A percentile compares a stretch with the other conserved stretches of the same genome.
These are phyloP conservation scores for Zoysia pacifica DNA, from an alignment of 176 grass and related monocot genomes.

Conservation along the genomic window DNA sequence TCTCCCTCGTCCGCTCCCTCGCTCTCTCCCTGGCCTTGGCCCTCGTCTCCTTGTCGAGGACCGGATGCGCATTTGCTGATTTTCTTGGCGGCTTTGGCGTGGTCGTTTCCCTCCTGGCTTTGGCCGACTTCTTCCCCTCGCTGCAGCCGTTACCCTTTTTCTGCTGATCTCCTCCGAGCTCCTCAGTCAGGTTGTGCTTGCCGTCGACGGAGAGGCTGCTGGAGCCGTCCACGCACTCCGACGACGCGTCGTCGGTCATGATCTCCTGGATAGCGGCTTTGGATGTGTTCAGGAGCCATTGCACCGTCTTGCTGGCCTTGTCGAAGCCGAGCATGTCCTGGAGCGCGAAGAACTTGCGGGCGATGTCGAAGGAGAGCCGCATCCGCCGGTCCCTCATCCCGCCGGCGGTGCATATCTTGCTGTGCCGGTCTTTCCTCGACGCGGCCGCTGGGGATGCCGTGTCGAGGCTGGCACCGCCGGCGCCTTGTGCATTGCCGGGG, in stretches of 20 bases:
- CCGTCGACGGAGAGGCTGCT: conserved; percentile 63
- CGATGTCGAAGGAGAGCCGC: conserved; percentile 86
- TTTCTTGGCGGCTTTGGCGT: conserved; percentile 47
- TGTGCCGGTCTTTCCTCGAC: conserved; percentile 83
- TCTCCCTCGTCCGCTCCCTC: conserved; percentile 84
- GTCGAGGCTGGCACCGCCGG: background rate
- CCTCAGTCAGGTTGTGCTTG: conserved; percentile 33
- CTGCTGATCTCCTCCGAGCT: background rate
- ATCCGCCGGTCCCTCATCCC: conserved; percentile 89
- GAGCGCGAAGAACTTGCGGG: conserved; percentile 81
- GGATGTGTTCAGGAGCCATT: conserved; percentile 86
- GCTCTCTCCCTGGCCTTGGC: conserved; percentile 84
- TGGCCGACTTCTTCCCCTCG: conserved; percentile 55
- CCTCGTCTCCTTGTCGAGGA: conserved; percentile 67
- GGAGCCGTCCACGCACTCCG: conserved; percentile 57
- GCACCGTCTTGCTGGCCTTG: conserved; percentile 96
- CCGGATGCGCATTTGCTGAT: conserved; percentile 37
- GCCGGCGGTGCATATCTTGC: conserved; percentile 85
- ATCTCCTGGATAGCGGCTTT: conserved; percentile 77
- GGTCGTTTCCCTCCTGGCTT: conserved; percentile 38
- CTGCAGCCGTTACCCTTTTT: background rate
- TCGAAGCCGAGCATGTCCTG: conserved; percentile 95
- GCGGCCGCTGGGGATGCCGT: conserved; percentile 13
- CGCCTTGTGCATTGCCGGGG: background rate
- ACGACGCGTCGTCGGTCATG: conserved; percentile 50